Percentiles rank a stretch among this genome's conserved stretches.
Evolutionary conservation across 129 eudicot species (phyloP).

Genomic region (Deinandra increscens): DNA sequence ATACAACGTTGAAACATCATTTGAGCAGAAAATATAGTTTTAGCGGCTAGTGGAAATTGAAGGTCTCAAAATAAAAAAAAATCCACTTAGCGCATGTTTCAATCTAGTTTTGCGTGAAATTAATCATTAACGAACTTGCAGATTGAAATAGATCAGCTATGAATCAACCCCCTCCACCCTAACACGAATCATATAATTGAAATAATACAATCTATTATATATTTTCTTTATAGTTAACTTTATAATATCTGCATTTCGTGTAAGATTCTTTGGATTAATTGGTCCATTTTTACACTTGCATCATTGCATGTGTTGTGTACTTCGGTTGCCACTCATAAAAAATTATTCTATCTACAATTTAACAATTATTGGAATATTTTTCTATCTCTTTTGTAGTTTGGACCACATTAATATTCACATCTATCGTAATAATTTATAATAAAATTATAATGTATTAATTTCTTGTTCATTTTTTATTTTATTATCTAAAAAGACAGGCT

Average conservation of each 20-base stretch:
- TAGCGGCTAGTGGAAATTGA: no score
- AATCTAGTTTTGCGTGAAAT: no score
- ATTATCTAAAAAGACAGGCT: background rate
- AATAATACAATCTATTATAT: background rate
- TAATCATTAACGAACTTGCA: no score
- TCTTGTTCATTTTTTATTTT: background rate
- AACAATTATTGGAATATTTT: constrained; percentile 12
- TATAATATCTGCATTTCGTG: background rate
- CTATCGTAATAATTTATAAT: background rate
- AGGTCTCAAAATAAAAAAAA: no score
- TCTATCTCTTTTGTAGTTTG: constrained; percentile 23
- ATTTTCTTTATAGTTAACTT: background rate
- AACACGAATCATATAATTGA: no score
- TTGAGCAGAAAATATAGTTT: no score
- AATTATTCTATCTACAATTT: constrained; percentile 16
- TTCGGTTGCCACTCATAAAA: constrained; percentile 7
- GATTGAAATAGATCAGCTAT: no score
- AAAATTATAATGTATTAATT: background rate
- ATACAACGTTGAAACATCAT: no score
- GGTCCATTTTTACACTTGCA: constrained; percentile 30
- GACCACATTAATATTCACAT: constrained; percentile 17
- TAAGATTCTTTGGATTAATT: constrained; percentile 14
- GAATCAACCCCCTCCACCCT: no score
- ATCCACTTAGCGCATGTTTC: no score
- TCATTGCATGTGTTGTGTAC: constrained; percentile 11